Evolutionary conservation across 768 basidiomycete genomes (phyloP), one percentile per base, ranked within the genome.

Genomic region (Lactarius indigo): DNA sequence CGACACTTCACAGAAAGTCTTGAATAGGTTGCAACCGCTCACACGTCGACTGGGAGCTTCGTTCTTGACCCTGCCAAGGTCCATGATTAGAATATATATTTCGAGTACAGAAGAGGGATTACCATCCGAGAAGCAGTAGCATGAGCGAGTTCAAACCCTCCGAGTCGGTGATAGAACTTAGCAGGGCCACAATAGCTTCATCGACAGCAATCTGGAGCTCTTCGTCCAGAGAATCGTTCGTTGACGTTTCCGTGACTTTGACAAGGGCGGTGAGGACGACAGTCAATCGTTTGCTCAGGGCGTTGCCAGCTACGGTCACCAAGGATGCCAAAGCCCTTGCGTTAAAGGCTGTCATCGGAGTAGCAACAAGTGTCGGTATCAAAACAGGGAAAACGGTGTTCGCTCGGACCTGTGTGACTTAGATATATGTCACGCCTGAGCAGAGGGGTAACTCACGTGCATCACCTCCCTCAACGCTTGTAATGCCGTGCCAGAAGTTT

Each of bases 301-400:
- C 94, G 61, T 83, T 85, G 3, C 97, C 96, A 44, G 97, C 97
- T 13, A 98, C 97, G 0, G 92, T 91, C 17, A 98, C 94, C 44
- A 99, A 83, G 0, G 95, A 89, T 2, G 89, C 90, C 12, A 98
- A 80, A 2, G 96, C 97, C 6, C 89, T 87, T 20, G 92, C 93
- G 73, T 98, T 98, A 87, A 98, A 98, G 10, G 90, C 87, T 3
- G 95, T 88, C 86, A 98, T 96, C 0, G 96, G 97, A 8, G 84
- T 85, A 5, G 91, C 85, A 47, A 92, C 95, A 66, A 99, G 80
- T 1, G 95, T 96, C 0, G 96, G 97, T 65, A 99, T 93, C 64
- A 98, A 81, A 23, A 98, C 92, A 0, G 97, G 97, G 92, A 98
- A 98, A 44, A 98, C 95, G 12, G 92, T 94, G 47, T 89, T 84